phyloP scores from a whole-genome alignment of 345 rosid species.

The Camelina hispida region DNA sequence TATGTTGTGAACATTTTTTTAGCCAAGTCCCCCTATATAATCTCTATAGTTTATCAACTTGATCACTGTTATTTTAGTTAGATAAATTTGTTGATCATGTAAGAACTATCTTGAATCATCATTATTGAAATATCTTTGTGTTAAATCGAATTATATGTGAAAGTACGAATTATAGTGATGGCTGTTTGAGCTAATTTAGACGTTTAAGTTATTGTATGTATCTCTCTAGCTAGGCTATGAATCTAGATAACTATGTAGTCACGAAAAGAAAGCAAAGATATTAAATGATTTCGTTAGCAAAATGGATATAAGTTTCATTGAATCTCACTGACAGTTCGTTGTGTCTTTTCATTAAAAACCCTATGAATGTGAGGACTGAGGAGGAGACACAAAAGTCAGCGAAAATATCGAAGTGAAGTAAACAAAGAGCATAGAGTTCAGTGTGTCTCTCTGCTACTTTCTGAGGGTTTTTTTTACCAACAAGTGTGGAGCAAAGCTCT shows the following conservation, averaged over 20 bases:
- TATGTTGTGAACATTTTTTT: not conserved
- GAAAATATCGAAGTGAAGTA: conserved; percentile 30
- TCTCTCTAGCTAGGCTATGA: not conserved
- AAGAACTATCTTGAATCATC: not conserved
- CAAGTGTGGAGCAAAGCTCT: conserved; percentile 46
- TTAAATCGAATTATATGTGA: not conserved
- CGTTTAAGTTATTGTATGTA: not conserved
- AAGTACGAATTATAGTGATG: not conserved
- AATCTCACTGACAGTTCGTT: conserved; percentile 39
- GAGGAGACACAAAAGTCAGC: conserved; percentile 43
- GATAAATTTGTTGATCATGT: not conserved
- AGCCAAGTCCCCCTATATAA: not conserved
- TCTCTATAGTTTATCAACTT: not conserved
- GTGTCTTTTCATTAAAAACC: conserved; percentile 27
- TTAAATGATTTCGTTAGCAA: conserved; percentile 3
- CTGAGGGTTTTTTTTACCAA: conserved; percentile 36
- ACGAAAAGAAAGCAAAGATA: not conserved
- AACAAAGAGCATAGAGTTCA: conserved; percentile 27
- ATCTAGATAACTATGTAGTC: not conserved
- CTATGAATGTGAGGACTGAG: conserved; percentile 26
- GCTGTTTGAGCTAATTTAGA: conserved; percentile 3
- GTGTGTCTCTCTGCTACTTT: conserved; percentile 21
- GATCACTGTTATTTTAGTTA: not conserved
- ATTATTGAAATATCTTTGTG: not conserved
- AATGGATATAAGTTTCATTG: conserved; percentile 30